Evolutionary conservation across 2,329 filamentous ascomycete genomes (phyloP).

Genomic region (Ophiostoma piceae): DNA sequence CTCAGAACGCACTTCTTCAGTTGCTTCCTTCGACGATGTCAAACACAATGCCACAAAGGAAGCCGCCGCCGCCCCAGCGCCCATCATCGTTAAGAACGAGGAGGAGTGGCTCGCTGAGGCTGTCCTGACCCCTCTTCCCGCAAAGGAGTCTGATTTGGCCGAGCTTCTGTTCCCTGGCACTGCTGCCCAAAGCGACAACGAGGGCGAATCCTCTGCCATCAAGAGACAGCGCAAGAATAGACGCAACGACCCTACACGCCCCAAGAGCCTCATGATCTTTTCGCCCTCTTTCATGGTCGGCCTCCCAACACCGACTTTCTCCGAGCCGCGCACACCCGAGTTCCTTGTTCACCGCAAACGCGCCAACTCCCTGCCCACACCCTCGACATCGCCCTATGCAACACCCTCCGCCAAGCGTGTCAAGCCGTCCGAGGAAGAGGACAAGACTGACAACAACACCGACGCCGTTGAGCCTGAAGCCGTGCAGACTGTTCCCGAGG

Average conservation of each 20-base stretch:
- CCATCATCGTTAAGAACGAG: constrained; percentile 22
- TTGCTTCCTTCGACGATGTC: neutral
- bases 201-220: constrained; percentile 40
- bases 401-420: constrained; percentile 26
- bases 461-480: neutral
- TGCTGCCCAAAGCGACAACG: constrained; percentile 57
- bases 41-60: neutral
- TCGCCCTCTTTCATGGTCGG: constrained; percentile 31
- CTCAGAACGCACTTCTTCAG: neutral
- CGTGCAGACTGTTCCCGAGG: neutral
- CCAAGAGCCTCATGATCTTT: constrained; percentile 44
- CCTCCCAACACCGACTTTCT: constrained; percentile 34
- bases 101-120: constrained; percentile 44
- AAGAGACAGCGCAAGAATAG: constrained; percentile 30
- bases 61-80: neutral
- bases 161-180: constrained; percentile 78
- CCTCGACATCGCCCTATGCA: constrained; percentile 31
- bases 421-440: constrained; percentile 18
- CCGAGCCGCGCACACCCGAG: constrained; percentile 37
- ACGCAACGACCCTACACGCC: constrained; percentile 36
- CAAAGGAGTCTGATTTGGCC: constrained; percentile 61
- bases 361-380: constrained; percentile 47
- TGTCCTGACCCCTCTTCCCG: constrained; percentile 62
- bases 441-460: neutral
- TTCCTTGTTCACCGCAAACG: constrained; percentile 36